Evolutionary conservation across 768 basidiomycete species (phyloP).

Genomic region (Serendipita sp.): DNA sequence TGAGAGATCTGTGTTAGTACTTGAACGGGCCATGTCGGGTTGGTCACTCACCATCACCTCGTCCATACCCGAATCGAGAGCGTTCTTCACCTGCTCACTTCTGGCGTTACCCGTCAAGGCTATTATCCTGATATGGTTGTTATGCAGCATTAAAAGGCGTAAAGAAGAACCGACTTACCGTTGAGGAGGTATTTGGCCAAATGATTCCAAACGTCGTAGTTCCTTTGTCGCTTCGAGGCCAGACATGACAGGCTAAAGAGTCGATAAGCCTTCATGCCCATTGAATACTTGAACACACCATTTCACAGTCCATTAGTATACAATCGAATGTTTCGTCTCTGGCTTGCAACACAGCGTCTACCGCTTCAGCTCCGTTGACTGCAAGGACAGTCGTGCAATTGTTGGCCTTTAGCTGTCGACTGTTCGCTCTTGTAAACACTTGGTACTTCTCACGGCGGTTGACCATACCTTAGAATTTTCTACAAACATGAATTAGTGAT

Average conservation of each 20-base stretch:
- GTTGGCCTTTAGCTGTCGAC: slow-evolving; percentile 17
- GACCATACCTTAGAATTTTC: too few relatives aligned
- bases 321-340: neutral
- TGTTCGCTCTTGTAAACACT: neutral
- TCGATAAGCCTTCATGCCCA: neutral
- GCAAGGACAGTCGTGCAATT: slow-evolving; percentile 15
- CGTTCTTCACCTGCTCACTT: slow-evolving; percentile 14
- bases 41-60: slow-evolving; percentile 17
- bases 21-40: too few relatives aligned
- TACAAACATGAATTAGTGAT: too few relatives aligned
- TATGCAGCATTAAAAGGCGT: slow-evolving; percentile 12
- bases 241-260: slow-evolving; percentile 4
- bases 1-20: too few relatives aligned
- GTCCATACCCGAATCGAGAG: slow-evolving; percentile 18
- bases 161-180: slow-evolving; percentile 14
- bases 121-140: slow-evolving; percentile 12
- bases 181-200: slow-evolving; percentile 14
- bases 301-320: slow-evolving; percentile 18
- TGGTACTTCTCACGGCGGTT: neutral
- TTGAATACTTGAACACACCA: slow-evolving; percentile 15
- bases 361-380: slow-evolving; percentile 16
- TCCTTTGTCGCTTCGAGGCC: slow-evolving; percentile 1
- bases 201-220: neutral
- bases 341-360: slow-evolving; percentile 11
- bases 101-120: slow-evolving; percentile 19